Conservation (phyloP, 345 rosid species). For the Corchorus olitorius region DNA sequence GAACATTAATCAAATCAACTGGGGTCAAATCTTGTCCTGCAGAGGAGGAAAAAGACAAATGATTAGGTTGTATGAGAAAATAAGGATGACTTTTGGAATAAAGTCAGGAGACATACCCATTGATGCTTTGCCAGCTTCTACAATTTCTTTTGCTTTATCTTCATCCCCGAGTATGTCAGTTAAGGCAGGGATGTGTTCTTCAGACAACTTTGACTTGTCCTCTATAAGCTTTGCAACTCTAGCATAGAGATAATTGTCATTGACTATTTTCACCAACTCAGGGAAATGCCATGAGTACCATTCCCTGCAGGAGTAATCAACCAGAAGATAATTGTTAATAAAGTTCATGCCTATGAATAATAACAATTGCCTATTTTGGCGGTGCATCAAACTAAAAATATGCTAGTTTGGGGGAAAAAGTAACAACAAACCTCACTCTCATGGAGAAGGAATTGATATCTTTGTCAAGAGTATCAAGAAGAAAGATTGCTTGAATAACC, state of each 20-base stretch:
- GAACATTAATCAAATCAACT: constrained; percentile 83
- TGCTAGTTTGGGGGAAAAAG: not conserved
- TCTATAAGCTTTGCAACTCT: constrained; percentile 60
- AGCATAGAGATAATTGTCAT: constrained; percentile 81
- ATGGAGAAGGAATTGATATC: constrained; percentile 85
- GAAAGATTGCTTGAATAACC: constrained; percentile 95
- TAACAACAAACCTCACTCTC: constrained; percentile 82
- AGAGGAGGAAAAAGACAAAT: constrained; percentile 14
- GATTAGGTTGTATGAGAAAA: not conserved
- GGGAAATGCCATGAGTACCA: constrained; percentile 99
- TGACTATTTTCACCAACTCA: constrained; percentile 87
- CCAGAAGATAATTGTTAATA: not conserved
- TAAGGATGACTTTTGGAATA: not conserved
- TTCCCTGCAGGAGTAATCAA: constrained; percentile 57
- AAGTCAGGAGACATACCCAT: constrained; percentile 61
- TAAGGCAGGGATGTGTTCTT: constrained; percentile 55
- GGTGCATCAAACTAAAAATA: not conserved
- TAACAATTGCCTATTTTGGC: not conserved
- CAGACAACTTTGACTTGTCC: constrained; percentile 64
- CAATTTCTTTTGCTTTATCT: constrained; percentile 83
- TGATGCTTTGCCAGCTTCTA: constrained; percentile 96
- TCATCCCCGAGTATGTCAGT: constrained; percentile 71
- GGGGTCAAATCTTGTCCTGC: constrained; percentile 89
- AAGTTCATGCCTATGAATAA: not conserved
- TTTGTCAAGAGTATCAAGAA: constrained; percentile 86